Evolutionary conservation across 2,329 filamentous ascomycete species (phyloP), one percentile per base, ranked within the genome.

Genomic region (Hypoxylon sp.): DNA sequence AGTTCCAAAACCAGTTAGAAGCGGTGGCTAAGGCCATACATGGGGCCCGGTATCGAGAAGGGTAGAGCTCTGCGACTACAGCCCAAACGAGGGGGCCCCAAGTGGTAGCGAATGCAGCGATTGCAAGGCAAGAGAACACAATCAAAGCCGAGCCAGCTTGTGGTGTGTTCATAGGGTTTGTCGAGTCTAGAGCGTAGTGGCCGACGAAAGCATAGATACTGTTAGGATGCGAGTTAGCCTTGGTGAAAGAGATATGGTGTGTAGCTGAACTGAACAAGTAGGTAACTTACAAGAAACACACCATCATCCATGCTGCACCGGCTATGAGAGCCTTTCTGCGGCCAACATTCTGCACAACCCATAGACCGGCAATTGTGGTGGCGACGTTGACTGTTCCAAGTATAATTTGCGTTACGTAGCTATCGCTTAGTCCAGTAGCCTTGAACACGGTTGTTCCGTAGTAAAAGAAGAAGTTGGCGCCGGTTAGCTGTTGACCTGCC

Each of bases 51-150:
- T 87, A 87, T 5, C 88, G 83, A 1, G 84, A 81, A 5, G 89
- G 89, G 75, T 90, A 92, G 65, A 91, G 84, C 77, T 91, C 89
- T 1, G 88, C 88, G 10, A 88, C 86, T 11, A 90, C 84, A 9
- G 86, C 85, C 90, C 90, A 92, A 22, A 91, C 85, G 6, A 92
- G 86, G 0, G 90, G 90, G 22, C 90, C 90, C 90, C 90, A 92
- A 11, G 88, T 91, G 68, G 85, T 87, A n/a, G 89, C 89, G 69
- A 90, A 91, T 2, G 85, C 88, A 17, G 84, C 87, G 63, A 91
- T 91, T 76, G 91, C 91, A 44, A 92, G 82, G 74, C 90, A 91
- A 0, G 90, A 90, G 77, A 92, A 91, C 58, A 90, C 84, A 48
- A 92, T 90, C 72, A 92, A 87, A 44, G 86, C 85, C 3, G 85